These are phyloP conservation scores for Colletotrichum sublineola DNA, from an alignment of 2,329 filamentous ascomycete species.

Conservation along the genomic window DNA sequence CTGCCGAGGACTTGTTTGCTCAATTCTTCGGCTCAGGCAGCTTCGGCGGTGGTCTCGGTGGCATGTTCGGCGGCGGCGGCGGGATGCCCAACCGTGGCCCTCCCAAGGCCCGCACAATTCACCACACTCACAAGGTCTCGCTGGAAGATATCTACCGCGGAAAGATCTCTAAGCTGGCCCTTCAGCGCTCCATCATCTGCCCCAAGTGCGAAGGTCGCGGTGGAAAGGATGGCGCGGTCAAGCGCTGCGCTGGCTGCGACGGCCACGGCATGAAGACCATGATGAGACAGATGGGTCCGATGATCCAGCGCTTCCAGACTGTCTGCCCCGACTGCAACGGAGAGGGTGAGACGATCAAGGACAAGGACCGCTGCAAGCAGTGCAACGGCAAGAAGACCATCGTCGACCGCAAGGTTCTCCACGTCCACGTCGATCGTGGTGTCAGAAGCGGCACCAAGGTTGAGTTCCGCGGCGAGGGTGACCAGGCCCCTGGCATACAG, in stretches of 20 bases:
- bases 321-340: conserved; percentile 98
- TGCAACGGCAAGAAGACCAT: conserved; percentile 98
- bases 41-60: conserved; percentile 79
- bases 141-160: conserved; percentile 98
- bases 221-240: conserved; percentile 98
- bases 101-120: conserved; percentile 91
- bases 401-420: conserved; percentile 96
- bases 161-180: conserved; percentile 96
- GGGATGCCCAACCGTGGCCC: conserved; percentile 86
- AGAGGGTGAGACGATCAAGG: conserved; percentile 95
- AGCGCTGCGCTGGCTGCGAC: conserved; percentile 90
- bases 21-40: conserved; percentile 92
- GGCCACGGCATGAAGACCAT: conserved; percentile 99
- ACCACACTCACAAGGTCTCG: conserved; percentile 98
- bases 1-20: conserved; percentile 94
- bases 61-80: conserved; percentile 77
- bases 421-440: conserved; percentile 96
- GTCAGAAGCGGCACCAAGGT: conserved; percentile 96
- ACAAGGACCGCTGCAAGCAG: conserved; percentile 97
- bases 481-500: conserved; percentile 92
- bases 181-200: conserved; percentile 98
- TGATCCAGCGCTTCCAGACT: conserved; percentile 99
- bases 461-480: conserved; percentile 96
- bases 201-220: conserved; percentile 93
- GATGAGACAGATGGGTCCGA: conserved; percentile 99